Evolutionary conservation across 106 monocot species (phyloP), one percentile per base, ranked within the genome.

Genomic region (Iris macrosiphon): DNA sequence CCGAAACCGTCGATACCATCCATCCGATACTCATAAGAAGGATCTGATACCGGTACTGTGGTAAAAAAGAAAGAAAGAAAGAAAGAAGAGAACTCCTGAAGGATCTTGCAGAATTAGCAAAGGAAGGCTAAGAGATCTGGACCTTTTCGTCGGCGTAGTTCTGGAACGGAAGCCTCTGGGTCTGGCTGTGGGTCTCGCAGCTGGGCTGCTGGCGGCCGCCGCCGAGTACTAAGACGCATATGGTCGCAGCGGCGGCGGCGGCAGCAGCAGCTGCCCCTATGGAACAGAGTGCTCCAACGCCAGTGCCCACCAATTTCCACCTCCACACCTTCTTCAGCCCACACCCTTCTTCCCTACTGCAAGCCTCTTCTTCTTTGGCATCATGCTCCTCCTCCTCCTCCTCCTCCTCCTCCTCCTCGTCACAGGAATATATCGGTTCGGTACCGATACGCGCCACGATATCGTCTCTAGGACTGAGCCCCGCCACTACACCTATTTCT

Each of bases 231-330:
- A 87, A 65, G 38, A 81, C 68, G 50, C 81, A 87, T 2, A 81
- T 24, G 25, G 77, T 87, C 3, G 78, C 77, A 7, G n/a, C n/a
- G n/a, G n/a, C n/a, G n/a, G n/a, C n/a, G n/a, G n/a, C n/a, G n/a
- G n/a, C n/a, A n/a, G 79, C 72, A n/a, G 81, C 77, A 10, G 81
- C 81, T 23, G 71, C 65, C 25, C 87, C 87, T 7, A 81, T 40
- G 13, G 87, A 81, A 50, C 77, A 81, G 14, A 80, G 60, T 7
- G n/a, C 27, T 16, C 57, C 40, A 10, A 28, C 57, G 2, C 57
- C n/a, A n/a, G n/a, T 13, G 6, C 57, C 40, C 0, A 40, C 3
- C 6, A 41, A 12, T 41, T 41, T 58, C 57, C 57, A 42, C 24
- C 41, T 58, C 38, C 38, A 58, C 40, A 41, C n/a, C n/a, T n/a